Evolutionary conservation across 352 stramenopile species (phyloP).

Genomic region (Globisporangium abappressorium): DNA sequence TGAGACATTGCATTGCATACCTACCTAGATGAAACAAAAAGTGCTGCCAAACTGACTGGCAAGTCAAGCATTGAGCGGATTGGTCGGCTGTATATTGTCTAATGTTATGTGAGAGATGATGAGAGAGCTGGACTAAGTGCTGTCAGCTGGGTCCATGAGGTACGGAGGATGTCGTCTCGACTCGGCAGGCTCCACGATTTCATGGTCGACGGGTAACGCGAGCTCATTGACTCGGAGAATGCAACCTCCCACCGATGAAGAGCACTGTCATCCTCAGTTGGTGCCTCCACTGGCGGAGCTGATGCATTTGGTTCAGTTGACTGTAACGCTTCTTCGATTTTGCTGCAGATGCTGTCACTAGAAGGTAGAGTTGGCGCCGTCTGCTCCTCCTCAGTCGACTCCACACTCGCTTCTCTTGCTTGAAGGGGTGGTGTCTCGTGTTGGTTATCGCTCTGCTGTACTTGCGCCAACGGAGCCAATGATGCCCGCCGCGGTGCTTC

Average conservation of each 20-base stretch:
- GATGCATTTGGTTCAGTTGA: neutral
- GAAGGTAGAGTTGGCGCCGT: neutral
- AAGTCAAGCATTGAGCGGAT: neutral
- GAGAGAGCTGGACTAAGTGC: neutral
- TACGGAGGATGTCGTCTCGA: conserved; percentile 13
- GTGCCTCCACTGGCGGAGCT: neutral
- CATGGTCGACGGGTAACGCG: conserved; percentile 17
- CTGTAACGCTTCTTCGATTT: neutral
- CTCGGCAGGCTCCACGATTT: conserved; percentile 14
- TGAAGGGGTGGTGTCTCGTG: neutral
- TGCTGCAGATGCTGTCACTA: neutral
- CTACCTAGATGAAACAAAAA: neutral
- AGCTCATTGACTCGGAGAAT: neutral
- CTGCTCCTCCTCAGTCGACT: neutral
- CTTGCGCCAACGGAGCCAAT: neutral
- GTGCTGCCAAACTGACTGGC: too few species aligned
- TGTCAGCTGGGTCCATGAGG: conserved; percentile 16
- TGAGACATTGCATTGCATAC: conserved; percentile 18
- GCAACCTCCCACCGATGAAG: neutral
- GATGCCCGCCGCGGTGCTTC: neutral
- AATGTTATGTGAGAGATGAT: neutral
- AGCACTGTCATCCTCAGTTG: neutral
- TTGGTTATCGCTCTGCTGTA: neutral
- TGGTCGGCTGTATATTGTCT: neutral
- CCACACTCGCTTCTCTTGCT: neutral